Percentiles rank a stretch among this genome's conserved stretches.
Conservation (phyloP, 2,329 filamentous ascomycete species). For the Emmonsiellopsis sp. region DNA sequence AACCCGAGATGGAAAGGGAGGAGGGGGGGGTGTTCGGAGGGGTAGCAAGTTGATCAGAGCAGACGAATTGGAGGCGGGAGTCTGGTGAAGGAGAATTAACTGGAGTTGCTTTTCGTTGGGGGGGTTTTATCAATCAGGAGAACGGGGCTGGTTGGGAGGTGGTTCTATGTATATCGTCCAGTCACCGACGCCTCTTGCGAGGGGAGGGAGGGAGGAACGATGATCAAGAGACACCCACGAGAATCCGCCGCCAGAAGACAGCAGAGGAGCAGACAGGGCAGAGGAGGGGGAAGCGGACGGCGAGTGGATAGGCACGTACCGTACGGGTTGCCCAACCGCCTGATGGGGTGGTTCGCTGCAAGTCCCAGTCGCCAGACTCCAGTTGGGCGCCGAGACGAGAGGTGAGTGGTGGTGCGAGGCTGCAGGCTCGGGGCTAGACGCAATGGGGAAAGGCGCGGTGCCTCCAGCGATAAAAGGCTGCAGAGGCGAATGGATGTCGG, state of each 20-base stretch:
- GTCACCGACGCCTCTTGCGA: neutral
- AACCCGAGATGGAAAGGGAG: constrained; percentile 7
- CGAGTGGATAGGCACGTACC: neutral
- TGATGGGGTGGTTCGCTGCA: neutral
- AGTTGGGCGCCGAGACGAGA: neutral
- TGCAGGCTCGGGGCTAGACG: neutral
- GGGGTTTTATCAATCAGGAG: neutral
- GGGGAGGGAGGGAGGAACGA: neutral
- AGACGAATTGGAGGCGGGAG: neutral
- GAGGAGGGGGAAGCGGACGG: neutral
- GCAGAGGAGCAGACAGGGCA: neutral
- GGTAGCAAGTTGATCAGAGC: neutral
- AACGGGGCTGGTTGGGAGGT: too few species aligned
- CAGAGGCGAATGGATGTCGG: neutral
- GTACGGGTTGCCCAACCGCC: neutral
- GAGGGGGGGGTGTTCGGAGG: neutral
- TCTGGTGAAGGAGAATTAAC: neutral
- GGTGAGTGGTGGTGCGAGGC: neutral
- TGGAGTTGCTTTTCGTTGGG: neutral
- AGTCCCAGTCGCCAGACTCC: neutral
- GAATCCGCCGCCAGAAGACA: neutral
- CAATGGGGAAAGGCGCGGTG: neutral
- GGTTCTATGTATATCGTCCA: too few species aligned
- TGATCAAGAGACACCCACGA: too few species aligned
- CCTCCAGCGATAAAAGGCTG: neutral